Percentiles rank a stretch among this genome's conserved stretches.
Evolutionary conservation across 148 eudicot species (phyloP).

Genomic region (Beta vulgaris): DNA sequence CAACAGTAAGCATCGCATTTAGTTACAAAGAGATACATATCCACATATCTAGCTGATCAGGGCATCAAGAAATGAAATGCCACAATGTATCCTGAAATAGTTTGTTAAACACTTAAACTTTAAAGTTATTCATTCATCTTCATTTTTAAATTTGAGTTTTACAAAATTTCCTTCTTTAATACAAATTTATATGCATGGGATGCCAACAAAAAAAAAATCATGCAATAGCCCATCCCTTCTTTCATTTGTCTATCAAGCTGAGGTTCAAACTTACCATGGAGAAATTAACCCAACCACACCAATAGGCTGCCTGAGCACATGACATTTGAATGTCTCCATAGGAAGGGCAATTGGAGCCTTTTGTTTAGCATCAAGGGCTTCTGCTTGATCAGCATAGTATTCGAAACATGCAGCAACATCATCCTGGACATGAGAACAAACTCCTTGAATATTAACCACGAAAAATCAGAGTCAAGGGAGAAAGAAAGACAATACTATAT

Average conservation of each 20-base stretch:
- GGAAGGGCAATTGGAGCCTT: constrained; percentile 82
- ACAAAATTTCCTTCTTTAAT: background rate
- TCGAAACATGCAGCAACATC: constrained; percentile 95
- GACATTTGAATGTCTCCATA: constrained; percentile 76
- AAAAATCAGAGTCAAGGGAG: background rate
- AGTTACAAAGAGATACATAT: background rate
- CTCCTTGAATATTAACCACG: constrained; percentile 9
- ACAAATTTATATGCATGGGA: background rate
- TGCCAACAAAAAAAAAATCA: background rate
- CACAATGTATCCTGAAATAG: too few species aligned
- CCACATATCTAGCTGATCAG: background rate
- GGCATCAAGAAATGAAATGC: background rate
- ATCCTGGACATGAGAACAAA: constrained; percentile 50
- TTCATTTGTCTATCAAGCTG: background rate
- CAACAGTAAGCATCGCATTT: background rate
- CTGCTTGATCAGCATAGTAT: constrained; percentile 91
- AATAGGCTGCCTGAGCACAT: constrained; percentile 79
- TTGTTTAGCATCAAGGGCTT: constrained; percentile 83
- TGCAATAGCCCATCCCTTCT: background rate
- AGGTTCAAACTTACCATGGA: constrained; percentile 63
- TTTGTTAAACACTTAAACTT: background rate
- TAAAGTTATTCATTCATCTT: background rate
- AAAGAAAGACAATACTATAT: background rate
- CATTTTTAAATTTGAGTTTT: background rate
- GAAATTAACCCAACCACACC: constrained; percentile 97